Evolutionary conservation across 257 asterid species (phyloP).

Genomic region (Solanum appendiculatum): DNA sequence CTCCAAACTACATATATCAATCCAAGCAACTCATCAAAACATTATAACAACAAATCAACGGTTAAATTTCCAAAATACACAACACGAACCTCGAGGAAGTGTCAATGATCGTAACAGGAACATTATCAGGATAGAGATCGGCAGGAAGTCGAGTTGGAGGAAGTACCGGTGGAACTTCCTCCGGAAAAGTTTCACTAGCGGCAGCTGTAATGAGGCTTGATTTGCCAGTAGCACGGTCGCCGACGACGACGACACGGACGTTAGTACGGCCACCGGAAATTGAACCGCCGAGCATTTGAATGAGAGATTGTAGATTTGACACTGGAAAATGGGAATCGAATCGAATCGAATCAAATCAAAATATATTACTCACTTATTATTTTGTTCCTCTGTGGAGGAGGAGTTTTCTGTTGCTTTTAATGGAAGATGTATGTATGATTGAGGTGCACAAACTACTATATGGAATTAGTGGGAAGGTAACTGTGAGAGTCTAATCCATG

Average conservation of each 20-base stretch:
- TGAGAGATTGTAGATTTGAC: neutral
- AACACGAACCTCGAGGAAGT: slow-evolving; percentile 74
- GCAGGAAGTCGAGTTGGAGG: slow-evolving; percentile 95
- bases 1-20: slow-evolving; percentile 57
- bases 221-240: slow-evolving; percentile 93
- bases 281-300: slow-evolving; percentile 46
- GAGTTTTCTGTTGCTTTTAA: slow-evolving; percentile 3
- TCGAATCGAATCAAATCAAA: neutral
- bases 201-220: slow-evolving; percentile 91
- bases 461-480: neutral
- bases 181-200: slow-evolving; percentile 72
- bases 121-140: slow-evolving; percentile 80
- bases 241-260: slow-evolving; percentile 88
- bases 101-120: slow-evolving; percentile 75
- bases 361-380: neutral
- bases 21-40: neutral
- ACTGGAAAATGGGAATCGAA: neutral
- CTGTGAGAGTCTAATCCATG: neutral
- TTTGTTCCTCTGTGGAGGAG: neutral
- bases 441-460: neutral
- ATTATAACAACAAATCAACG: neutral
- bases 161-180: slow-evolving; percentile 80
- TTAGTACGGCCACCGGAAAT: slow-evolving; percentile 45
- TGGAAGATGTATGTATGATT: neutral
- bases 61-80: neutral